Evolutionary conservation across 2,329 filamentous ascomycete species (phyloP), one percentile per base, ranked within the genome.

Genomic region (Penicillium corylophilum): DNA sequence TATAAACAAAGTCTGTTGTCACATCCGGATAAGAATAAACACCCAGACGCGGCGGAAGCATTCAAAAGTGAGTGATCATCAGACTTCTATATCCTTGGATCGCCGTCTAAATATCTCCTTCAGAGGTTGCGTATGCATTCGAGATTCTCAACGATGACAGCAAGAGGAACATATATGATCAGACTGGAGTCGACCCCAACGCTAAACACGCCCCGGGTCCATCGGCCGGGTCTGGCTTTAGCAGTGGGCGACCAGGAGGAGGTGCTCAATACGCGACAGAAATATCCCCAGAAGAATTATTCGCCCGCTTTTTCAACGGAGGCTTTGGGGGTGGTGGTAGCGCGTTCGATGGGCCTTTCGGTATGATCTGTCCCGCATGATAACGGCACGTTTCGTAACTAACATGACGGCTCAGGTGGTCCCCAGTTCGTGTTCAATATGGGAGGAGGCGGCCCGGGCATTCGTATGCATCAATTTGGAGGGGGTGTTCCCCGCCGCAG

Each of bases 11-110:
- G 89, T 69, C 78, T 99, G 65, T 80, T 97, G 67, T 99, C 94
- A 53, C 94, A 99, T 79, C 94, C 94, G 57, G 94, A 99, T 79
- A 99, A 99, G 79, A 99, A 99, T 80, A 92, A 92, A 45, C 92
- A 96, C 71, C 87, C 93, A 33, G 85, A 95, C 54, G 93, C 94
- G 49, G 94, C 96, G 71, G 94, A 99, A 77, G 94, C 94, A 28
- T 99, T 99, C 78, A 99, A 99, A 79, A 89, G 82, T 85, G 67
- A 72, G 80, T 75, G 44, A 36, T 36, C 6, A 42, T 48, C 26
- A 47, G 13, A 13, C 35, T 20, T 18, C 20, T 45, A 18, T 8
- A 24, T 20, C 8, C 13, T 38, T 18, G 36, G 3, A 28, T 33
- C 10, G 18, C 7, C 20, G 22, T 24, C 43, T 46, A 38, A 38